A percentile compares a stretch with the other conserved stretches of the same genome.
Conservation (phyloP, 1,284 basidiomycete genomes). For the Tremellales sp. region DNA sequence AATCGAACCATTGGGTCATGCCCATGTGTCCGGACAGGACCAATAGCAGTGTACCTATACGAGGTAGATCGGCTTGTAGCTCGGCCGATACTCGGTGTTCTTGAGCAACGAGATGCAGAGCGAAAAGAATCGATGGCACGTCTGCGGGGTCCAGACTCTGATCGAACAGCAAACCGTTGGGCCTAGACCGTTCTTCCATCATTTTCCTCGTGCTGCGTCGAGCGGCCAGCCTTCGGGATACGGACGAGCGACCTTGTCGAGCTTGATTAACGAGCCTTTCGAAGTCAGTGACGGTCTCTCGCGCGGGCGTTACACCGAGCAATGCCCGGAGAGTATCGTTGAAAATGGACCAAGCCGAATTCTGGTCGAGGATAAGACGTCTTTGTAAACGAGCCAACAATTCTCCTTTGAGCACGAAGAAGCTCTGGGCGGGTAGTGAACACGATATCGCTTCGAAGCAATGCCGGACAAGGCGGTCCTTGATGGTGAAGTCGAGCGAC, state of each 20-base stretch:
- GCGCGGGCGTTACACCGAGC: constrained; percentile 2
- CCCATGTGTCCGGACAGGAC: constrained; percentile 60
- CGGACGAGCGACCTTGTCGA: neutral
- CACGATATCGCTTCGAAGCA: constrained; percentile 61
- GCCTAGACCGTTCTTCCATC: neutral
- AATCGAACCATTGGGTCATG: constrained; percentile 78
- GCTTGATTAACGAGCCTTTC: neutral
- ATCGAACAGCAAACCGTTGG: neutral
- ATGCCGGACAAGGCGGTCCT: constrained; percentile 57
- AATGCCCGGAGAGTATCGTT: constrained; percentile 3
- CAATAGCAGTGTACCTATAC: constrained; percentile 62
- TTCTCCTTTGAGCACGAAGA: constrained; percentile 56
- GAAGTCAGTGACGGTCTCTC: neutral
- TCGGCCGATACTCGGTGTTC: constrained; percentile 41
- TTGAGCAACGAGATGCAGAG: constrained; percentile 72
- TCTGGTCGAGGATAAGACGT: neutral
- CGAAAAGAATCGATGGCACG: constrained; percentile 52
- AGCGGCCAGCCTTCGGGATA: constrained; percentile 39
- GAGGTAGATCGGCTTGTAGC: constrained; percentile 56
- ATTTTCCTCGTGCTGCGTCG: constrained; percentile 39
- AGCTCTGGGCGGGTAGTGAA: constrained; percentile 51
- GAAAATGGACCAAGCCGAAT: constrained; percentile 12
- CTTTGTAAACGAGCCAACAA: constrained; percentile 54
- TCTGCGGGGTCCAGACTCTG: constrained; percentile 1
- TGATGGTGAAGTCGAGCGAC: constrained; percentile 55